Evolutionary conservation across 2,329 filamentous ascomycete genomes (phyloP).

Genomic region (Beauveria rudraprayagi): DNA sequence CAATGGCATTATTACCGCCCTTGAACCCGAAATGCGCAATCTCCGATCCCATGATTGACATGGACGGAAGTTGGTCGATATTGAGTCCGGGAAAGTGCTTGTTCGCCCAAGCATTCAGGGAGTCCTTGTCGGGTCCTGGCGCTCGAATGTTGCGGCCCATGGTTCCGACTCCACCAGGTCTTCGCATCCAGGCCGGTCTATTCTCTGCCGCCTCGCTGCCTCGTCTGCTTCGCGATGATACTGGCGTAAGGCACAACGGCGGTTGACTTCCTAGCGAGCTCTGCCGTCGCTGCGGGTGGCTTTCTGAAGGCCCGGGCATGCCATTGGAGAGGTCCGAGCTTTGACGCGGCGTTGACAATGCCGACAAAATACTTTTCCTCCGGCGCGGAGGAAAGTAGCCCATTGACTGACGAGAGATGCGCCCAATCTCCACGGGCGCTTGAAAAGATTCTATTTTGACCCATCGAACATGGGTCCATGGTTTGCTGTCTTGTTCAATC

Average conservation of each 20-base stretch:
- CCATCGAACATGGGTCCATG: constrained; percentile 87
- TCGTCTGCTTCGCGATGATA: constrained; percentile 29
- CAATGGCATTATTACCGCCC: constrained; percentile 33
- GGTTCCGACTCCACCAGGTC: constrained; percentile 83
- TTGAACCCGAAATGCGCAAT: constrained; percentile 49
- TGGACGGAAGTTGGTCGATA: constrained; percentile 58
- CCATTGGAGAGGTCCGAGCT: constrained; percentile 52
- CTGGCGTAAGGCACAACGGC: constrained; percentile 24
- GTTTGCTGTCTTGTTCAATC: constrained; percentile 46
- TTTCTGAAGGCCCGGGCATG: constrained; percentile 28
- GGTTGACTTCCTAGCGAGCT: constrained; percentile 33
- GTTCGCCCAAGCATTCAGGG: constrained; percentile 74
- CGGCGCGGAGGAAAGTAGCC: constrained; percentile 88
- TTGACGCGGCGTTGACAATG: constrained; percentile 57
- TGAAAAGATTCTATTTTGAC: constrained; percentile 64
- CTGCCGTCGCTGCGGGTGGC: constrained; percentile 32
- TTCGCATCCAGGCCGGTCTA: constrained; percentile 58
- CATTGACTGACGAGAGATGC: constrained; percentile 69
- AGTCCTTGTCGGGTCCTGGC: constrained; percentile 77
- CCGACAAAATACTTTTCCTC: constrained; percentile 70
- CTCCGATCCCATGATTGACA: constrained; percentile 56
- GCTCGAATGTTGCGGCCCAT: constrained; percentile 61
- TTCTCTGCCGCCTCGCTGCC: constrained; percentile 31
- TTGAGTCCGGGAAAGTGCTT: constrained; percentile 75
- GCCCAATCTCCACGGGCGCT: constrained; percentile 73